These are phyloP conservation scores for Carex parvula DNA, from an alignment of 176 grass and related monocot genomes.

Conservation along the genomic window DNA sequence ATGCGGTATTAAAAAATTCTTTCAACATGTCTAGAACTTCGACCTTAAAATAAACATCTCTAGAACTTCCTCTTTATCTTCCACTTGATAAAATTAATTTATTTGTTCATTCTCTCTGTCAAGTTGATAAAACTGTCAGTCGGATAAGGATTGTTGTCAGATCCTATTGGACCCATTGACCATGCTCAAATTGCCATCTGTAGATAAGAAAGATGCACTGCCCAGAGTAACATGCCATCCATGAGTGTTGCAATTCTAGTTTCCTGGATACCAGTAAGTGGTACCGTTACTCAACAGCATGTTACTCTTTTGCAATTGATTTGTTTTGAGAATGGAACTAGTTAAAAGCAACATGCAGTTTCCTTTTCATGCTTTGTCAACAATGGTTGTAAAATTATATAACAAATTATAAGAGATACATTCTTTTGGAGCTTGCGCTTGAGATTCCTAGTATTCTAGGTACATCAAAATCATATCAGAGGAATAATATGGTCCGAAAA, in stretches of 20 bases:
- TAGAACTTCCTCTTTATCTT: not conserved
- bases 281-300: not conserved
- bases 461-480: not conserved
- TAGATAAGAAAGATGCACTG: not conserved
- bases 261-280: not conserved
- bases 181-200: not conserved
- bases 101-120: not conserved
- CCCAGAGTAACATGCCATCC: not conserved
- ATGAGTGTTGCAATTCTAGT: not conserved
- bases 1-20: too few relatives aligned
- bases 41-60: too few relatives aligned
- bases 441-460: constrained; percentile 1
- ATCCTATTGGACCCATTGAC: not conserved
- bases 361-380: not conserved
- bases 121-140: not conserved
- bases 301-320: not conserved
- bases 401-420: not conserved
- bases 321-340: not conserved
- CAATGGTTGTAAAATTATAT: not conserved
- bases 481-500: not conserved
- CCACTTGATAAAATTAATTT: not conserved
- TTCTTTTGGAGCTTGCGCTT: not conserved
- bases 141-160: not conserved
- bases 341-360: not conserved
- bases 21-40: too few relatives aligned